Percentiles rank a stretch among this genome's conserved stretches.
Conservation (phyloP, 2,329 filamentous ascomycete species). For the Colletotrichum truncatum region DNA sequence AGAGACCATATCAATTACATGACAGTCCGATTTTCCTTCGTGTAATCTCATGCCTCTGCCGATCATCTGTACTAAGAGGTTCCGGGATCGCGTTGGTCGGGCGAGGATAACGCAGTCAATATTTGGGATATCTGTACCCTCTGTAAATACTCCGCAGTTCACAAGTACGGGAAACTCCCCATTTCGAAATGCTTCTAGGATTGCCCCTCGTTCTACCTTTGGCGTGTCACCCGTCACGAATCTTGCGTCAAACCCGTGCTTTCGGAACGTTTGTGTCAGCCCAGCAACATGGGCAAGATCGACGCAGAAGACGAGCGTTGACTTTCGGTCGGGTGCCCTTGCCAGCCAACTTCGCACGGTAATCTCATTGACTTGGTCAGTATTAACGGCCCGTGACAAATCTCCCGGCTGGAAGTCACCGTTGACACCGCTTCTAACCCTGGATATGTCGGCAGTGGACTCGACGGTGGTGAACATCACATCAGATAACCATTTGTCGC, state of each 20-base stretch:
- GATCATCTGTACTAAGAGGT: conserved; percentile 97
- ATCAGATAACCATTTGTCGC: conserved; percentile 89
- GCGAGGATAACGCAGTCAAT: conserved; percentile 93
- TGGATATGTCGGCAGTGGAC: conserved; percentile 81
- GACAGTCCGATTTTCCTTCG: conserved; percentile 85
- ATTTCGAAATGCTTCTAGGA: conserved; percentile 78
- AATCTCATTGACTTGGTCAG: conserved; percentile 79
- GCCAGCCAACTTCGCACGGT: conserved; percentile 88
- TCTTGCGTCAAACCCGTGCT: conserved; percentile 81
- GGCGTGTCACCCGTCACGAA: conserved; percentile 88
- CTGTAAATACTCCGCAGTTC: conserved; percentile 96
- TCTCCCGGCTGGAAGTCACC: conserved; percentile 84
- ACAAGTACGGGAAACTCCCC: conserved; percentile 86
- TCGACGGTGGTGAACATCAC: conserved; percentile 95
- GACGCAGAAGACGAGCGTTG: conserved; percentile 94
- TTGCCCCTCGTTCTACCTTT: conserved; percentile 71
- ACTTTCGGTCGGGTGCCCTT: conserved; percentile 77
- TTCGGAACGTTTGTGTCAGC: conserved; percentile 79
- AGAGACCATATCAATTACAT: conserved; percentile 96
- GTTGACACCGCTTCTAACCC: conserved; percentile 68
- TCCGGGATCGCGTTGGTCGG: conserved; percentile 90
- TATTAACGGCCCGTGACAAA: conserved; percentile 88
- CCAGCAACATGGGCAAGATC: conserved; percentile 83
- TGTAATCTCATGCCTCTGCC: conserved; percentile 89
- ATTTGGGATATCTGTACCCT: conserved; percentile 97